Evolutionary conservation across 2,329 filamentous ascomycete species (phyloP).

Genomic region (Hymenoscyphus scutula): DNA sequence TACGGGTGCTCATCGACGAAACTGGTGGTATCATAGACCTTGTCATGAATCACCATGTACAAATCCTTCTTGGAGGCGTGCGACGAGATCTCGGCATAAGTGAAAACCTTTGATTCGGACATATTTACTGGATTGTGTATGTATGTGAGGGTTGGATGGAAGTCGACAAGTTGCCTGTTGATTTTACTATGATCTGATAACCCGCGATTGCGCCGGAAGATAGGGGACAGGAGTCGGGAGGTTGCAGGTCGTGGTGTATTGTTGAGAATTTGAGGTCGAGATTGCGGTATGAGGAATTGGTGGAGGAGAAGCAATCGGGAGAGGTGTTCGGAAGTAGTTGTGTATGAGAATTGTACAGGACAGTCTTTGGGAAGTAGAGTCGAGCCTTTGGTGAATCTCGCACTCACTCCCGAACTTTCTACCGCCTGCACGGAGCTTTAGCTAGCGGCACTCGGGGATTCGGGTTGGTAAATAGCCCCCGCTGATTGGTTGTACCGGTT

Average conservation of each 20-base stretch:
- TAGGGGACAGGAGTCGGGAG: background rate
- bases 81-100: slow-evolving; percentile 75
- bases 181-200: background rate
- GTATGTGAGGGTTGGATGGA: background rate
- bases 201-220: background rate
- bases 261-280: background rate
- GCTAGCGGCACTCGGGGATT: background rate
- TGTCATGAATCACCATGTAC: slow-evolving; percentile 89
- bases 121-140: background rate
- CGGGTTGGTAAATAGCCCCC: background rate
- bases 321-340: background rate
- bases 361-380: background rate
- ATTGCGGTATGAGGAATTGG: background rate
- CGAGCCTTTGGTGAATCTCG: background rate
- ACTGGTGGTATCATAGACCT: slow-evolving; percentile 85
- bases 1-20: slow-evolving; percentile 97
- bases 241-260: background rate
- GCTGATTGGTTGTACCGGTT: background rate
- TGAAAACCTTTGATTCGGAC: slow-evolving; percentile 53
- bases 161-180: background rate
- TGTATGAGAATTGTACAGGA: background rate
- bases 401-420: background rate
- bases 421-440: background rate
- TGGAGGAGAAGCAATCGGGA: no score
- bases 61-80: slow-evolving; percentile 95